Percentiles rank a stretch among this genome's conserved stretches.
These are phyloP conservation scores for Papiliotrema flavescens DNA, from an alignment of 1,284 basidiomycete species.

Conservation along the genomic window DNA sequence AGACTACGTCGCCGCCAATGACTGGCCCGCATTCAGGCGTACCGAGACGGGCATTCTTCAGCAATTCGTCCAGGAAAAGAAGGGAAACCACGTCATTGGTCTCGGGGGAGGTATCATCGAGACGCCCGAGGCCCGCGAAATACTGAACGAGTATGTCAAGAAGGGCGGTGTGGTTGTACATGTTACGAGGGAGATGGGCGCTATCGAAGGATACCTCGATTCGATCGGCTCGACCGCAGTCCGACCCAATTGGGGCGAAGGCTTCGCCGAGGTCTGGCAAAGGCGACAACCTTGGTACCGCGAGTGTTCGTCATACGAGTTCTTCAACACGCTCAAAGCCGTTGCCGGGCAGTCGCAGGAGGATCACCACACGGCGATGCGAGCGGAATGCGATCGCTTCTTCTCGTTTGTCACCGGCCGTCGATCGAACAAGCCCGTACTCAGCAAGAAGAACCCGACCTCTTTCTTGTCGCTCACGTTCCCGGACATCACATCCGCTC, in stretches of 20 bases:
- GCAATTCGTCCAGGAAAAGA: slow-evolving; percentile 59
- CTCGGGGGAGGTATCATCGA: slow-evolving; percentile 97
- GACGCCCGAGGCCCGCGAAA: slow-evolving; percentile 65
- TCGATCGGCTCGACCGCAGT: slow-evolving; percentile 59
- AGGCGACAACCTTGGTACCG: slow-evolving; percentile 83
- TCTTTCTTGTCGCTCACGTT: slow-evolving; percentile 93
- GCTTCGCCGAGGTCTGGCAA: slow-evolving; percentile 74
- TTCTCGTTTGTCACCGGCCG: slow-evolving; percentile 84
- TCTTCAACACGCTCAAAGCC: slow-evolving; percentile 61
- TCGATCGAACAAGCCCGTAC: slow-evolving; percentile 62
- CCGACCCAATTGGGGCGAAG: slow-evolving; percentile 78
- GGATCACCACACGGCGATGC: slow-evolving; percentile 41
- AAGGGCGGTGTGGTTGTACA: slow-evolving; percentile 66
- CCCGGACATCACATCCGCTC: slow-evolving; percentile 72
- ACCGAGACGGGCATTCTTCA: slow-evolving; percentile 60
- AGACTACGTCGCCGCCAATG: slow-evolving; percentile 71
- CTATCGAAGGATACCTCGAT: slow-evolving; percentile 73
- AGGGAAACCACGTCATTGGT: slow-evolving; percentile 70
- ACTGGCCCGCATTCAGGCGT: slow-evolving; percentile 72
- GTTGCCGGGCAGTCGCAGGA: slow-evolving; percentile 31
- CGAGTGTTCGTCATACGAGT: slow-evolving; percentile 81
- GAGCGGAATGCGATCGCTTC: slow-evolving; percentile 56
- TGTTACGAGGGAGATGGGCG: slow-evolving; percentile 65
- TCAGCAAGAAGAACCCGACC: slow-evolving; percentile 61
- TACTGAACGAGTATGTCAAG: slow-evolving; percentile 66